phyloP scores from a whole-genome alignment of 768 basidiomycete species.

The Boletellus emodensis region DNA sequence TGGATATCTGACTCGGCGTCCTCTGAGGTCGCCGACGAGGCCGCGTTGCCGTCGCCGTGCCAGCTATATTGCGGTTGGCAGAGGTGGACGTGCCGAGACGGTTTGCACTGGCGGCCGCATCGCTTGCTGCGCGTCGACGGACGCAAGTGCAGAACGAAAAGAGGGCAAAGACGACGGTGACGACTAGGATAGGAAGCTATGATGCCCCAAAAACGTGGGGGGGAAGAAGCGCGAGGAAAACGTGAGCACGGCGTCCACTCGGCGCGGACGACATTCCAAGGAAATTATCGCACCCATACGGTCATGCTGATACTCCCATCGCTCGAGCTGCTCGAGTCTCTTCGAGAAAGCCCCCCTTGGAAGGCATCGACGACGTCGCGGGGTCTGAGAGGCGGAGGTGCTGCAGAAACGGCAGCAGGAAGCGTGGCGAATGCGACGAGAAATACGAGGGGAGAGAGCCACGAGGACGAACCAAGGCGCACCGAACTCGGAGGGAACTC shows the following conservation, averaged over 20 bases:
- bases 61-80: slow-evolving; percentile 9
- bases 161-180: slow-evolving; percentile 19
- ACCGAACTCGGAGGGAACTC: neutral
- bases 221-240: neutral
- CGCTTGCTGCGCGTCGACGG: slow-evolving; percentile 15
- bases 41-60: neutral
- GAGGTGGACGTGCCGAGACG: neutral
- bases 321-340: neutral
- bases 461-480: neutral
- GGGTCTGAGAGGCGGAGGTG: slow-evolving; percentile 1
- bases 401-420: slow-evolving; percentile 4
- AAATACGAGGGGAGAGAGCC: neutral
- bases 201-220: too few relatives aligned
- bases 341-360: neutral
- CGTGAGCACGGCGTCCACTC: neutral
- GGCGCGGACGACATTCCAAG: neutral
- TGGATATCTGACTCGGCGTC: slow-evolving; percentile 79
- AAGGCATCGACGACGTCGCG: too few relatives aligned
- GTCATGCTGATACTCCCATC: slow-evolving; percentile 12
- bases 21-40: slow-evolving; percentile 39
- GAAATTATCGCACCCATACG: slow-evolving; percentile 22
- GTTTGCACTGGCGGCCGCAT: neutral
- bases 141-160: slow-evolving; percentile 20
- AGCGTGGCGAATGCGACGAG: slow-evolving; percentile 5
- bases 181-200: slow-evolving; percentile 28